Evolutionary conservation across 192 early-diverging fungal species (phyloP).

Genomic region (Coemansia brasiliensis): DNA sequence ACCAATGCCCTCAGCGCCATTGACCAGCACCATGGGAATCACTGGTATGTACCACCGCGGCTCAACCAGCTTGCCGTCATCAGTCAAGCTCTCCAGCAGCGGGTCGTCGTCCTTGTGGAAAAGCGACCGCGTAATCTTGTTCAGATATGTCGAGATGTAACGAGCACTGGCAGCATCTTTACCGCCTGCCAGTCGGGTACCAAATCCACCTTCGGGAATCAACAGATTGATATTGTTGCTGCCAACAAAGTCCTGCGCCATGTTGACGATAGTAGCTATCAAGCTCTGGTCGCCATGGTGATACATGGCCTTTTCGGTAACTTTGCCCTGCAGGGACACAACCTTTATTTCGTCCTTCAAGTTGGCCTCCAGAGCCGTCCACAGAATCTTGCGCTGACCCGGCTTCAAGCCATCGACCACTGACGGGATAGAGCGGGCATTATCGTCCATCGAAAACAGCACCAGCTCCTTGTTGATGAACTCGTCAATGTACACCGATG

Average conservation of each 20-base stretch:
- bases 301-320: slow-evolving; percentile 86
- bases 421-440: slow-evolving; percentile 91
- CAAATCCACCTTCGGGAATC: slow-evolving; percentile 87
- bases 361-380: slow-evolving; percentile 80
- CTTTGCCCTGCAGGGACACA: slow-evolving; percentile 82
- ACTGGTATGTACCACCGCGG: slow-evolving; percentile 96
- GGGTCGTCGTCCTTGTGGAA: slow-evolving; percentile 83
- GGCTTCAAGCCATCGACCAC: slow-evolving; percentile 95
- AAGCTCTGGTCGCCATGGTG: slow-evolving; percentile 94
- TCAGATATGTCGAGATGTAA: slow-evolving; percentile 88
- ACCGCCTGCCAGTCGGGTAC: slow-evolving; percentile 84
- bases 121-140: slow-evolving; percentile 69
- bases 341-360: slow-evolving; percentile 85
- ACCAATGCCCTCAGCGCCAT: slow-evolving; percentile 93
- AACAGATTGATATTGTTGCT: slow-evolving; percentile 91
- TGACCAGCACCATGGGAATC: slow-evolving; percentile 91
- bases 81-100: slow-evolving; percentile 78
- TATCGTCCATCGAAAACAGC: slow-evolving; percentile 93
- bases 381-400: slow-evolving; percentile 94
- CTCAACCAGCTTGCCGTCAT: slow-evolving; percentile 89
- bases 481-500: slow-evolving; percentile 76
- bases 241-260: slow-evolving; percentile 95
- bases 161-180: slow-evolving; percentile 95
- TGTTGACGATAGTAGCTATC: slow-evolving; percentile 79
- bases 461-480: slow-evolving; percentile 97